Evolutionary conservation across 805 yeast species (phyloP).

Genomic region (Barnettozyma populi): DNA sequence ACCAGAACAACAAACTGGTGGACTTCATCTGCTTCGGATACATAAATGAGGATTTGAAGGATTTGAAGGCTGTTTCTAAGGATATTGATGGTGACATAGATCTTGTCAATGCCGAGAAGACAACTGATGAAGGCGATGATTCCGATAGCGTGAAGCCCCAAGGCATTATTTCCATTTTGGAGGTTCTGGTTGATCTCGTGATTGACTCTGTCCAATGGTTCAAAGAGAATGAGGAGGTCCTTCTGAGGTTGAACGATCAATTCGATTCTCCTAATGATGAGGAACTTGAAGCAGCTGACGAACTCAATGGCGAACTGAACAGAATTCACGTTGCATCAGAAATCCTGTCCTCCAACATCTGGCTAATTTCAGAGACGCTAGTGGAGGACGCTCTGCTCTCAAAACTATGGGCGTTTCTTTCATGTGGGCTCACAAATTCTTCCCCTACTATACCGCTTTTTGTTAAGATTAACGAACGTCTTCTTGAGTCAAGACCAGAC

Average conservation of each 20-base stretch:
- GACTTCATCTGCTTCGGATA: constrained; percentile 48
- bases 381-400: constrained; percentile 66
- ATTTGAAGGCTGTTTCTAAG: neutral
- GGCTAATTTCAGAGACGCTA: constrained; percentile 86
- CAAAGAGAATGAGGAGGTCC: constrained; percentile 16
- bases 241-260: constrained; percentile 7
- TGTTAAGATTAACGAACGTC: constrained; percentile 82
- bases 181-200: constrained; percentile 39
- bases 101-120: constrained; percentile 2
- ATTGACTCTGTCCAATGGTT: constrained; percentile 38
- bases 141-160: neutral
- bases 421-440: constrained; percentile 46
- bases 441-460: constrained; percentile 77
- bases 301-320: constrained; percentile 19
- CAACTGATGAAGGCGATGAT: neutral
- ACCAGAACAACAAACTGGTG: constrained; percentile 38
- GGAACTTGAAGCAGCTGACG: constrained; percentile 14
- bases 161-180: constrained; percentile 35
- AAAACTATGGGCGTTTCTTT: constrained; percentile 74
- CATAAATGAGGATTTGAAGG: constrained; percentile 19
- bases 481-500: constrained; percentile 71
- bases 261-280: constrained; percentile 1
- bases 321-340: constrained; percentile 70
- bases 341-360: constrained; percentile 79
- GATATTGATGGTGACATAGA: constrained; percentile 13